A percentile compares a stretch with the other conserved stretches of the same genome.
These are phyloP conservation scores for Geosmithia putterillii DNA, from an alignment of 2,329 filamentous ascomycete species.

Conservation along the genomic window DNA sequence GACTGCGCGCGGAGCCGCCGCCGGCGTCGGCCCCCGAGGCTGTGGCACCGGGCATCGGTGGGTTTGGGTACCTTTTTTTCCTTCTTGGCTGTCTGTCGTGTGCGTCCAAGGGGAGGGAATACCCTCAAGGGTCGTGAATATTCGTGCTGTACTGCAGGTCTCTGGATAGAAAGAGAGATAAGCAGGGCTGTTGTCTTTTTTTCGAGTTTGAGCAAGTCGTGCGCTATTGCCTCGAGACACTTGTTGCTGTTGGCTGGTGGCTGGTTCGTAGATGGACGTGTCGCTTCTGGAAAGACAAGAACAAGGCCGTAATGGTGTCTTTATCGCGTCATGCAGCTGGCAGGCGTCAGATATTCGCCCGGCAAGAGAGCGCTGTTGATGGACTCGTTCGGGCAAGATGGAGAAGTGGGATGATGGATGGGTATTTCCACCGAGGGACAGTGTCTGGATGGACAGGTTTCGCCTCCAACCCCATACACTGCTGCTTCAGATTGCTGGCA, in stretches of 20 bases:
- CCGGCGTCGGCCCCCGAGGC: constrained; percentile 41
- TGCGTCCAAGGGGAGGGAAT: neutral
- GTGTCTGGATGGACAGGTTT: neutral
- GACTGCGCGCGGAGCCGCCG: constrained; percentile 30
- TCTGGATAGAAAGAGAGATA: neutral
- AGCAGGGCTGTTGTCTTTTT: neutral
- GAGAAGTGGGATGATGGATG: neutral
- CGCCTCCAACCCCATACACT: neutral
- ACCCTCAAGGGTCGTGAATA: too few species aligned
- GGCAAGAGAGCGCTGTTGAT: neutral
- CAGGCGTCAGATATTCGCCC: neutral
- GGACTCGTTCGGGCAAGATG: neutral
- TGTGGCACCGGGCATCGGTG: constrained; percentile 33
- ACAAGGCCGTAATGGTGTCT: too few species aligned
- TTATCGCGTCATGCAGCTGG: neutral
- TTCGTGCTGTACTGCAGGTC: neutral
- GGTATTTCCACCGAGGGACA: neutral
- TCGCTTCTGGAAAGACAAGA: too few species aligned
- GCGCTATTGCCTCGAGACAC: too few species aligned
- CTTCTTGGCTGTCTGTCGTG: neutral
- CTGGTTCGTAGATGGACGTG: too few species aligned
- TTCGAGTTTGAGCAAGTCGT: too few species aligned
- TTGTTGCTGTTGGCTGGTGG: too few species aligned
- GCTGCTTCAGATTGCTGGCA: too few species aligned
- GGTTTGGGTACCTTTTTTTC: neutral